phyloP scores from a whole-genome alignment of 192 early-diverging fungal species.

The Gonapodya sp. region DNA sequence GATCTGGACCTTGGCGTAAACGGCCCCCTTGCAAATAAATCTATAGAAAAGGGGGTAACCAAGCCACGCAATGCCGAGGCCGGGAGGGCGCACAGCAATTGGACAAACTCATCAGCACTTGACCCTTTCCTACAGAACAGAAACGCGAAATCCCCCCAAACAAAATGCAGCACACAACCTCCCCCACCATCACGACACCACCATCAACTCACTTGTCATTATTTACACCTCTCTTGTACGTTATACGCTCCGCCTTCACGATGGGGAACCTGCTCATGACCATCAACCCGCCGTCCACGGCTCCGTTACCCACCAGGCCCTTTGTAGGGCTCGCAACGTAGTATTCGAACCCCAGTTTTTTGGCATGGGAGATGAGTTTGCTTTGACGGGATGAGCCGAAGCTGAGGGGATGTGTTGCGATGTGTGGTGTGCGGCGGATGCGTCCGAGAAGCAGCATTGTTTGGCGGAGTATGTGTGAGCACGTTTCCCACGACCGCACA shows the following conservation, averaged over 20 bases:
- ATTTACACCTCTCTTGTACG: constrained; percentile 54
- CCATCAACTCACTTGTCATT: constrained; percentile 53
- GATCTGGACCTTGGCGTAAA: constrained; percentile 64
- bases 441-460: no score
- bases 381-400: constrained; percentile 53
- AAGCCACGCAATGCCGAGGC: not conserved
- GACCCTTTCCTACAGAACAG: no score
- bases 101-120: no score
- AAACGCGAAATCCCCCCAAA: not conserved
- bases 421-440: no score
- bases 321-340: constrained; percentile 50
- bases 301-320: constrained; percentile 40
- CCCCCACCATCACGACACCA: not conserved
- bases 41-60: constrained; percentile 13
- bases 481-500: no score
- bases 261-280: constrained; percentile 68
- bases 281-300: constrained; percentile 67
- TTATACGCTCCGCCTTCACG: constrained; percentile 38
- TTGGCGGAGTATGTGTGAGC: no score
- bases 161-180: constrained; percentile 10
- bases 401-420: not conserved
- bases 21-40: constrained; percentile 62
- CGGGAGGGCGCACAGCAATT: constrained; percentile 1
- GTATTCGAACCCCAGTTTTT: constrained; percentile 55
- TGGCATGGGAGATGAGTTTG: constrained; percentile 46